Evolutionary conservation across 495 filamentous ascomycete species (phyloP), one percentile per base, ranked within the genome.

Genomic region (Platismatia glauca): DNA sequence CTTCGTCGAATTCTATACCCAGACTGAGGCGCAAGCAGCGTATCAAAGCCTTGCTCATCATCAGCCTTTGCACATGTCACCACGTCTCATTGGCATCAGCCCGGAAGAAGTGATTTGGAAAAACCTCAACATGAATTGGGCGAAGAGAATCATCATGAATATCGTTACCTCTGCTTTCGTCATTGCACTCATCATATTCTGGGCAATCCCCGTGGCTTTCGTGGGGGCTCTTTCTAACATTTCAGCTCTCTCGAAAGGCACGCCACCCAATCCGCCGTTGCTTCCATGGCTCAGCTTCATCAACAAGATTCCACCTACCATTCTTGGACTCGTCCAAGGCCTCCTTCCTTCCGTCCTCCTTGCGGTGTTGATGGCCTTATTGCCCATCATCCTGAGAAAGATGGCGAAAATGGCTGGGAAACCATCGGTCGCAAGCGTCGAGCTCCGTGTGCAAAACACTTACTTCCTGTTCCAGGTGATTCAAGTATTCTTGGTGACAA

Each of bases 391-490:
- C 60, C 87, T 97, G 72, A 84, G 91, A 69, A 73, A 77, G 76
- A 84, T 83, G 85, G 89, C 92, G 33, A 91, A 84, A 70, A 72
- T 91, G 56, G 81, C 87, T 39, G 94, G 94, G 53, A 89, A 84
- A 57, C 89, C 91, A 16, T 91, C 88, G 15, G 67, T 82, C 6
- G 86, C 91, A 9, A 81, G 83, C 16, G 83, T 97, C 37, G 94
- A 98, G 75, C 78, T 96, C 41, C 88, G 86, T 53, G 88, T 86
- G 1, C 94, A 98, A 71, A 95, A 95, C 70, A 89, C 81, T 56
- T 98, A 95, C 79, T 98, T 97, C 70, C 82, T 80, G 22, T 98
- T 97, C 82, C 92, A 96, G 73, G 88, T 98, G 48, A 80, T 98
- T 35, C 93, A 98, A 73, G 89, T 96, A 22, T 98, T 97, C 79